Conservation (phyloP, 176 grass and related monocot species). For the Zoysia japonica region DNA sequence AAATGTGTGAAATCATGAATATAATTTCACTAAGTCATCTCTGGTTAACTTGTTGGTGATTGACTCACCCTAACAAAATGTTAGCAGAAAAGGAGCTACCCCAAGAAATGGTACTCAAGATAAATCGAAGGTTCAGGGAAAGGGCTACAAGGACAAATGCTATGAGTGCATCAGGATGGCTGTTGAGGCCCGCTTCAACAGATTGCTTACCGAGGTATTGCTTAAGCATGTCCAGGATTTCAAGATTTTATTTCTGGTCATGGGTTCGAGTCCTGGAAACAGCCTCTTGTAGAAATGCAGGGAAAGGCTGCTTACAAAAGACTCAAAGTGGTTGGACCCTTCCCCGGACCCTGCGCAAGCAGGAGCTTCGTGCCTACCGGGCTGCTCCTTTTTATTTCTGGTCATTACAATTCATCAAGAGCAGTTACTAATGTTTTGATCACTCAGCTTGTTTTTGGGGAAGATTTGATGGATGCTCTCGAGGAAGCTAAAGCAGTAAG, state of each 20-base stretch:
- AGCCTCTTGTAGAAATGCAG: too few relatives aligned
- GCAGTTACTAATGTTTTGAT: constrained; percentile 49
- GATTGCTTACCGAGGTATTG: constrained; percentile 77
- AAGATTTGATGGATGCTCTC: constrained; percentile 96
- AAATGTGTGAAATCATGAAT: constrained; percentile 23
- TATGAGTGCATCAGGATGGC: constrained; percentile 89
- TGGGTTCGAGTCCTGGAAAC: too few relatives aligned
- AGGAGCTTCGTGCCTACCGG: too few relatives aligned
- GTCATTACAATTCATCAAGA: constrained; percentile 17
- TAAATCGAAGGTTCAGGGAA: constrained; percentile 79
- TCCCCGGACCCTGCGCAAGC: too few relatives aligned
- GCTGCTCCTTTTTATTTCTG: too few relatives aligned
- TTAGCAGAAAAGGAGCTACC: constrained; percentile 68
- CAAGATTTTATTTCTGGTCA: constrained; percentile 3
- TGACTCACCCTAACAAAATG: constrained; percentile 12
- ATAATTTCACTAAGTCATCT: constrained; percentile 30
- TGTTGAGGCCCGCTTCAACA: constrained; percentile 85
- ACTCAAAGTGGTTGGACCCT: too few relatives aligned
- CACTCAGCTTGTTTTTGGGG: constrained; percentile 71
- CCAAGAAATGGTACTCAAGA: constrained; percentile 60
- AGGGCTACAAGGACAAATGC: constrained; percentile 97
- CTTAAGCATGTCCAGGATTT: constrained; percentile 35
- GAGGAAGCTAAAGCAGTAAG: constrained; percentile 97
- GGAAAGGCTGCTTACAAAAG: too few relatives aligned
- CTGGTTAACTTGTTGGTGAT: constrained; percentile 3